Conservation (phyloP, 169 alveolate species). For the Cryptosporidium viatorum region DNA sequence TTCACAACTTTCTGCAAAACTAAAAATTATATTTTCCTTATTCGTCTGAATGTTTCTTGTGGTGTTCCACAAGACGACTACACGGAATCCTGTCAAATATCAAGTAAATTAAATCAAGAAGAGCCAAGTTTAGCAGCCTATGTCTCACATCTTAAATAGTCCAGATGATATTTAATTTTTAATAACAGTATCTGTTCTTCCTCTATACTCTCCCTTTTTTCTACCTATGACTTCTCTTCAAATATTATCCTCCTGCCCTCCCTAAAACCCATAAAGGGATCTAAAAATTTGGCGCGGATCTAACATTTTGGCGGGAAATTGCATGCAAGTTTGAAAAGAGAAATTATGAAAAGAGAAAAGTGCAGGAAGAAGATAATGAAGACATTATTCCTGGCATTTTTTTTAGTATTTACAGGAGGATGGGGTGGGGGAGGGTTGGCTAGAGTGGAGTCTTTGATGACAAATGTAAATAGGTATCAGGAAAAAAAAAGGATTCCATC, state of each 20-base stretch:
- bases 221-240: neutral
- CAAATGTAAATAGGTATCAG: neutral
- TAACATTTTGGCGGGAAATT: conserved; percentile 2
- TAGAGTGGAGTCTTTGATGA: neutral
- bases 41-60: neutral
- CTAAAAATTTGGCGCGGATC: conserved; percentile 28
- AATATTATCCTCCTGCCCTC: neutral
- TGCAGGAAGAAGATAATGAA: conserved; percentile 15
- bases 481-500: conserved; percentile 46
- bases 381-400: conserved; percentile 1
- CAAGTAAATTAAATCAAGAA: neutral
- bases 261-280: neutral
- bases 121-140: neutral
- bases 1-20: too few species aligned
- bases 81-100: too few species aligned
- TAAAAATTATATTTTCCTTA: too few species aligned
- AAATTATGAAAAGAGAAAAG: neutral
- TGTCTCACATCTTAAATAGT: neutral
- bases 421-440: neutral
- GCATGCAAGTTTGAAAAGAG: neutral
- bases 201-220: neutral
- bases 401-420: neutral
- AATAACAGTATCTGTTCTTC: neutral
- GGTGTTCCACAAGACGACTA: neutral
- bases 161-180: neutral